These are phyloP conservation scores for Tricholoma furcatifolium DNA, from an alignment of 768 basidiomycete species.

Conservation along the genomic window DNA sequence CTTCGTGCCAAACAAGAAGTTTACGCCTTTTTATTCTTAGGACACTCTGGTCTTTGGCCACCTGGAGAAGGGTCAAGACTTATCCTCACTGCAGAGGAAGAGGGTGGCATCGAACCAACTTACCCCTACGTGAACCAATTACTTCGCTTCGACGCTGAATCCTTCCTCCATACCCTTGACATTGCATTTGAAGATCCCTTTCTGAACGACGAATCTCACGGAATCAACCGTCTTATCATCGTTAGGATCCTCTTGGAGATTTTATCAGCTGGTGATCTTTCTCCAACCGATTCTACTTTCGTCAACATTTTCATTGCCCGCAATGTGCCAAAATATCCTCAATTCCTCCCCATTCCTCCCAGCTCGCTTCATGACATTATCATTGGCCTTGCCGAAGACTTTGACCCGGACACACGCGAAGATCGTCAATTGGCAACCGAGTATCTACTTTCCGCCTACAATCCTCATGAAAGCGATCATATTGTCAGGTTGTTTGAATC, in stretches of 20 bases:
- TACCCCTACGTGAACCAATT: conserved; percentile 88
- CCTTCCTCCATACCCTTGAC: conserved; percentile 90
- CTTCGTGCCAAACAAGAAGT: conserved; percentile 67
- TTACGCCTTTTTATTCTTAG: conserved; percentile 84
- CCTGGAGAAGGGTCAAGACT: conserved; percentile 66
- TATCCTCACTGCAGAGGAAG: conserved; percentile 72
- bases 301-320: conserved; percentile 95
- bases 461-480: conserved; percentile 72
- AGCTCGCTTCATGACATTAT: conserved; percentile 75
- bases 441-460: conserved; percentile 89
- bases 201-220: conserved; percentile 72
- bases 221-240: conserved; percentile 75
- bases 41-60: conserved; percentile 79
- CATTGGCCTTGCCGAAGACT: conserved; percentile 71
- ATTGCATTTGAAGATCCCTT: conserved; percentile 93
- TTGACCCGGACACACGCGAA: conserved; percentile 77
- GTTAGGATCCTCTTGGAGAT: conserved; percentile 86
- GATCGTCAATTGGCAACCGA: conserved; percentile 95
- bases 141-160: conserved; percentile 88
- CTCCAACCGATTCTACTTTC: conserved; percentile 70
- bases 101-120: conserved; percentile 74
- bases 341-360: conserved; percentile 71
- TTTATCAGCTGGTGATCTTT: conserved; percentile 50
- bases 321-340: conserved; percentile 95
- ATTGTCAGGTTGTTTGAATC: conserved; percentile 69